These are phyloP conservation scores for Poa annua DNA, from an alignment of 176 grass and related monocot genomes.

Conservation along the genomic window DNA sequence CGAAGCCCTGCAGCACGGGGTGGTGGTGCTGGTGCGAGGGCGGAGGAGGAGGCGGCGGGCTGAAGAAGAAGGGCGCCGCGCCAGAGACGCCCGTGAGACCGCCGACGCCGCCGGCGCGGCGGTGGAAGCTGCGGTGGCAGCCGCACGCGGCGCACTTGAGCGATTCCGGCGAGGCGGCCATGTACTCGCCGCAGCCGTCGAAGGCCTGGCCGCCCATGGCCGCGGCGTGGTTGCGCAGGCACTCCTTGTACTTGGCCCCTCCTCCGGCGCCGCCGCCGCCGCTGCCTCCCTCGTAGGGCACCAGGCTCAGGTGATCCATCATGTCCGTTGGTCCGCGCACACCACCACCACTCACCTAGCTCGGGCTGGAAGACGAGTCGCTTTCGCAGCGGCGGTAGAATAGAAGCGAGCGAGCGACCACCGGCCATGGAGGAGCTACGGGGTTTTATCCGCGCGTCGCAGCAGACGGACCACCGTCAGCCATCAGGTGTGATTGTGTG, in stretches of 20 bases:
- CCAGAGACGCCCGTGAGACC: neutral
- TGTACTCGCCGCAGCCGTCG: constrained; percentile 95
- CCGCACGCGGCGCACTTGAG: constrained; percentile 82
- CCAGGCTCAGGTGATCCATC: constrained; percentile 69
- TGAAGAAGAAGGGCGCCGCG: constrained; percentile 40
- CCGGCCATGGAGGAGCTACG: neutral
- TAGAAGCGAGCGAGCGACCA: constrained; percentile 31
- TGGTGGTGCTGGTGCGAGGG: constrained; percentile 29
- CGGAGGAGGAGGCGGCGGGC: constrained; percentile 23
- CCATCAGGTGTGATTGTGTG: neutral
- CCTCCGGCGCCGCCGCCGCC: neutral
- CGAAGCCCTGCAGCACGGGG: constrained; percentile 50
- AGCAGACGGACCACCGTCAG: neutral
- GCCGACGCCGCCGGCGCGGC: constrained; percentile 20
- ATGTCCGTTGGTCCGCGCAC: constrained; percentile 38
- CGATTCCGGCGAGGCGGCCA: constrained; percentile 68
- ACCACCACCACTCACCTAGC: constrained; percentile 23
- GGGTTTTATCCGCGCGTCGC: constrained; percentile 21
- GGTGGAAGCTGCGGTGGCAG: constrained; percentile 97
- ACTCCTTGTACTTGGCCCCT: constrained; percentile 74
- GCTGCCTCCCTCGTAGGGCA: constrained; percentile 52
- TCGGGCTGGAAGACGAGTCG: neutral
- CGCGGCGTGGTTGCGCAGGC: constrained; percentile 97
- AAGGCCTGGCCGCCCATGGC: constrained; percentile 80
- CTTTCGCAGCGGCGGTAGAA: constrained; percentile 6